Evolutionary conservation across 177 flowering plant species (phyloP).

Genomic region (Tripterygium wilfordii): DNA sequence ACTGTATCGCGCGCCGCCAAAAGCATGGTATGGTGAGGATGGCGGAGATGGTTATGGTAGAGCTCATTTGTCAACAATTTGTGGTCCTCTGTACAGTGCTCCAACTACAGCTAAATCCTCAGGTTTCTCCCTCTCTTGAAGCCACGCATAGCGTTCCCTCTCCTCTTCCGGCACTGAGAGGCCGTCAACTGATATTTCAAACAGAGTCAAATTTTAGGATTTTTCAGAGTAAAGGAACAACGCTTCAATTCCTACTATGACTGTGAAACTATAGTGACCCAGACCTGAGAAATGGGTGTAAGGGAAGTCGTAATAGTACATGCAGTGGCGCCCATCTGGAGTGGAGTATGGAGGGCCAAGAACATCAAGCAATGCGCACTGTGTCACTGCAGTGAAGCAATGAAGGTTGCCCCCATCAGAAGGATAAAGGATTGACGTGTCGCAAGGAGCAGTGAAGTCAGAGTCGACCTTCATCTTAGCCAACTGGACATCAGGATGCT

Average conservation of each 20-base stretch:
- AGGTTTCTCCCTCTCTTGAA: constrained; percentile 57
- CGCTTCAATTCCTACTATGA: too few relatives aligned
- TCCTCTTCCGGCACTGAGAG: constrained; percentile 35
- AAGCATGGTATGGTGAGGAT: background rate
- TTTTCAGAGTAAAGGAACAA: background rate
- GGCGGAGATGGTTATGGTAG: background rate
- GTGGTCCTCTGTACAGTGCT: constrained; percentile 66
- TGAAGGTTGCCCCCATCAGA: constrained; percentile 86
- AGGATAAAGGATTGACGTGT: constrained; percentile 77
- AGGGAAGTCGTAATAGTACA: constrained; percentile 61
- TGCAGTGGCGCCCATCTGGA: constrained; percentile 76
- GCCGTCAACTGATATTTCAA: constrained; percentile 30
- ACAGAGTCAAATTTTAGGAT: background rate
- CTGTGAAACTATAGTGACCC: background rate
- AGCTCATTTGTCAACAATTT: constrained; percentile 38
- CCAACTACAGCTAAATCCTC: constrained; percentile 56
- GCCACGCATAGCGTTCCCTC: constrained; percentile 58
- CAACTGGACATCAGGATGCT: constrained; percentile 31
- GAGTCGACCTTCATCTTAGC: constrained; percentile 63
- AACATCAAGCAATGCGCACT: constrained; percentile 95
- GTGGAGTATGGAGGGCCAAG: constrained; percentile 89
- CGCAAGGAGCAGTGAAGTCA: constrained; percentile 68
- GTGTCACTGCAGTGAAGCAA: constrained; percentile 74
- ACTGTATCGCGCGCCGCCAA: constrained; percentile 2
- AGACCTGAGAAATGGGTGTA: constrained; percentile 50